phyloP scores from a whole-genome alignment of 1,139 yeast genomes.

The Pichia sp. region DNA sequence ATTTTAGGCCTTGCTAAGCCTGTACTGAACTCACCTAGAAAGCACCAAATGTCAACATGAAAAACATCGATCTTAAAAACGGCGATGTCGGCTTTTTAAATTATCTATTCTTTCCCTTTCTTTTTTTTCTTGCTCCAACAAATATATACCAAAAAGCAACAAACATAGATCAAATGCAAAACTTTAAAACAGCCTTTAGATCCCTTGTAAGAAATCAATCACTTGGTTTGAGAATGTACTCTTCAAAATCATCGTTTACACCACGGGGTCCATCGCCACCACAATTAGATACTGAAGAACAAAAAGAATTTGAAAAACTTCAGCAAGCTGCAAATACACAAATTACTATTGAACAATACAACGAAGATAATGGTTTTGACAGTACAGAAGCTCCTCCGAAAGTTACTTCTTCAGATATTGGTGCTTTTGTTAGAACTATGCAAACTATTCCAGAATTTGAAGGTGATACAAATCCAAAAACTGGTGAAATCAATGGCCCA shows the following conservation, averaged over 20 bases:
- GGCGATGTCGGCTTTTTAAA: slow-evolving; percentile 7
- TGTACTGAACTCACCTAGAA: not conserved
- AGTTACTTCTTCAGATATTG: slow-evolving; percentile 40
- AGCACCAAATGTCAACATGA: not conserved
- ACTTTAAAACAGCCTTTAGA: not conserved
- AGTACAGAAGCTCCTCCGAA: slow-evolving; percentile 35
- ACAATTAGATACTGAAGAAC: slow-evolving; percentile 75
- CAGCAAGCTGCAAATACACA: slow-evolving; percentile 78
- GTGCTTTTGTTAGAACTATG: slow-evolving; percentile 59
- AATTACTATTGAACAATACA: slow-evolving; percentile 72
- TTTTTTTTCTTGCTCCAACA: not conserved
- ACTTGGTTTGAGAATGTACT: slow-evolving; percentile 1
- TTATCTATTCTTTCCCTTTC: not conserved
- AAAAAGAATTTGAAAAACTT: slow-evolving; percentile 83
- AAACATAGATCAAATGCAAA: not conserved
- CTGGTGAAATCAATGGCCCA: slow-evolving; percentile 98
- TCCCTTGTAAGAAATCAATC: not conserved
- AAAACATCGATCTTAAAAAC: not conserved
- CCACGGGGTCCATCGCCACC: slow-evolving; percentile 68
- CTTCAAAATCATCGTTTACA: slow-evolving; percentile 7
- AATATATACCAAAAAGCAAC: too few species aligned
- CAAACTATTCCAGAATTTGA: slow-evolving; percentile 90
- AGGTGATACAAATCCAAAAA: slow-evolving; percentile 86
- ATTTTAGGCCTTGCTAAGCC: not conserved
- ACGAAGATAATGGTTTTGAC: slow-evolving; percentile 40